Conservation (phyloP, 1,284 basidiomycete species). For the Marasmius sp. region DNA sequence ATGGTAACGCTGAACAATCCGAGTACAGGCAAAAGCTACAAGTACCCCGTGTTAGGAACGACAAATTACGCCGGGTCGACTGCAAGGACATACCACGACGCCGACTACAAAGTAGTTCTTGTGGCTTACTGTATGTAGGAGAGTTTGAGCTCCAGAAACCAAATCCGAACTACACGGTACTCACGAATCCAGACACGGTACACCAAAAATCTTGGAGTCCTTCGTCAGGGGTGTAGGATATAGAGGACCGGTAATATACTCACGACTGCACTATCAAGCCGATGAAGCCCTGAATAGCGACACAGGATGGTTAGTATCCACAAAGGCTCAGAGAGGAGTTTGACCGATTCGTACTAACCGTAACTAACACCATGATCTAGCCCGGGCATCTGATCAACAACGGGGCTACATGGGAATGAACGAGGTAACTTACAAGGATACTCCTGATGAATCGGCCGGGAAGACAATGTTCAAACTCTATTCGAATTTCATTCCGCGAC, state of each 20-base stretch:
- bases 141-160: not conserved
- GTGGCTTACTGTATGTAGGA: not conserved
- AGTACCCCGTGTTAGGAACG: not conserved
- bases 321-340: not conserved
- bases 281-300: not conserved
- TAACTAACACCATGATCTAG: not conserved
- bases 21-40: not conserved
- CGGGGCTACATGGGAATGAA: not conserved
- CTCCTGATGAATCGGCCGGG: not conserved
- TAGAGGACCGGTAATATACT: not conserved
- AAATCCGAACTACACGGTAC: not conserved
- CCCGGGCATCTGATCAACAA: not conserved
- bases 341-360: not conserved
- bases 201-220: not conserved
- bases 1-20: not conserved
- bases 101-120: not conserved
- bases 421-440: not conserved
- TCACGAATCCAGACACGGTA: constrained; percentile 1
- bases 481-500: not conserved
- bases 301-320: not conserved
- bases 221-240: not conserved
- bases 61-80: too few relatives aligned
- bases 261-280: not conserved
- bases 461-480: not conserved
- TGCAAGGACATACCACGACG: not conserved